Conservation (phyloP, 2,329 filamentous ascomycete species). For the Chrysoporthe cubensis region DNA sequence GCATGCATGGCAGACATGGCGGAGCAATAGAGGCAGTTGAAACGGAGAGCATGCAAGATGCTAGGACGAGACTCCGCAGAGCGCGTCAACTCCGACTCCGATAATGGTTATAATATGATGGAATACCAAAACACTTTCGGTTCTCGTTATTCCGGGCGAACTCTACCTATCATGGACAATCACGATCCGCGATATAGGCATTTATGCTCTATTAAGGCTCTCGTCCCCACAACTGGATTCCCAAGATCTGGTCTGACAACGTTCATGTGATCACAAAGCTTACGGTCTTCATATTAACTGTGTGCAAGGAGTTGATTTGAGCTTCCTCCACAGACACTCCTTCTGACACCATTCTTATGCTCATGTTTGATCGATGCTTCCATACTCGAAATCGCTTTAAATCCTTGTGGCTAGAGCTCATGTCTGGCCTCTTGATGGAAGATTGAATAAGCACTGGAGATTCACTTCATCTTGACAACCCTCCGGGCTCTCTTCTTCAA, state of each 20-base stretch:
- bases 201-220: not conserved
- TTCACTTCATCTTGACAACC: no score
- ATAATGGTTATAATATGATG: conserved; percentile 22
- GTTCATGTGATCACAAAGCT: not conserved
- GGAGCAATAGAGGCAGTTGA: not conserved
- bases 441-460: no score
- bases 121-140: not conserved
- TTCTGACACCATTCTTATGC: no score
- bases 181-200: not conserved
- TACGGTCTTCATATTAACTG: no score
- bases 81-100: not conserved
- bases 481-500: no score
- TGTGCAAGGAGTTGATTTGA: no score
- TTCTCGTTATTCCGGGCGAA: not conserved
- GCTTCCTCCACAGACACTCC: no score
- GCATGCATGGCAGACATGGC: not conserved
- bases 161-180: not conserved
- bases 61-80: not conserved
- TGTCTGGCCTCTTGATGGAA: no score
- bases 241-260: not conserved
- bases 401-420: no score
- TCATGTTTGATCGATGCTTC: no score
- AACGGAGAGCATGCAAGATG: not conserved
- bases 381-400: no score
- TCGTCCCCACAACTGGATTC: no score